phyloP scores from a whole-genome alignment of 768 basidiomycete genomes.

The Mycena alexandri region DNA sequence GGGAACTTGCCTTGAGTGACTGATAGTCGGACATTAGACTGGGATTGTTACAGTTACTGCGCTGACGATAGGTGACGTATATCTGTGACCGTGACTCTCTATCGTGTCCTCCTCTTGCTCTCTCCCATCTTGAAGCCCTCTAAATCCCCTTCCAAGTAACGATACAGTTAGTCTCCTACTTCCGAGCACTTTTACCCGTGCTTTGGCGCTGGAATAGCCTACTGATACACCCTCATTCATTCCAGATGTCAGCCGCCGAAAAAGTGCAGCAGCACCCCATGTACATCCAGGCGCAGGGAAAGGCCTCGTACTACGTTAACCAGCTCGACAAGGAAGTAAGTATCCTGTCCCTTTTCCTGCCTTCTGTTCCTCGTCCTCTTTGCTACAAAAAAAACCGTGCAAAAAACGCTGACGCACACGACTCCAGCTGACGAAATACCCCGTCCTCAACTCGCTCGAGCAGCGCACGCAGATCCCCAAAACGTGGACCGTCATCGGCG shows the following conservation, averaged over 20 bases:
- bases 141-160: constrained; percentile 17
- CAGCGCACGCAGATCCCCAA: constrained; percentile 94
- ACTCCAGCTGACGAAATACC: constrained; percentile 84
- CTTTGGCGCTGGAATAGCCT: not conserved
- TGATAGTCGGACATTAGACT: constrained; percentile 68
- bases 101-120: constrained; percentile 40
- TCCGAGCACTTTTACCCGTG: not conserved
- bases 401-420: constrained; percentile 17
- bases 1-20: constrained; percentile 60
- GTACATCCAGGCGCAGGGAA: constrained; percentile 86
- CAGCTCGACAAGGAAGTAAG: constrained; percentile 98
- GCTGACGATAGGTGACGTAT: constrained; percentile 54
- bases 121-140: constrained; percentile 42
- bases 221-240: constrained; percentile 34
- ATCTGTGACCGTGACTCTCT: constrained; percentile 45
- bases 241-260: constrained; percentile 82
- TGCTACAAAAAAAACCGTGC: too few relatives aligned
- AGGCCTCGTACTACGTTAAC: constrained; percentile 82
- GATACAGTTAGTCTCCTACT: constrained; percentile 12
- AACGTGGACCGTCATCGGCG: constrained; percentile 87
- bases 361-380: too few relatives aligned
- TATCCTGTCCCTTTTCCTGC: constrained; percentile 1
- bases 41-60: constrained; percentile 38
- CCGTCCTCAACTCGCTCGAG: constrained; percentile 86
- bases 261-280: constrained; percentile 91